phyloP scores from a whole-genome alignment of 768 basidiomycete genomes.

The Pilatotrama ljubarskyi region DNA sequence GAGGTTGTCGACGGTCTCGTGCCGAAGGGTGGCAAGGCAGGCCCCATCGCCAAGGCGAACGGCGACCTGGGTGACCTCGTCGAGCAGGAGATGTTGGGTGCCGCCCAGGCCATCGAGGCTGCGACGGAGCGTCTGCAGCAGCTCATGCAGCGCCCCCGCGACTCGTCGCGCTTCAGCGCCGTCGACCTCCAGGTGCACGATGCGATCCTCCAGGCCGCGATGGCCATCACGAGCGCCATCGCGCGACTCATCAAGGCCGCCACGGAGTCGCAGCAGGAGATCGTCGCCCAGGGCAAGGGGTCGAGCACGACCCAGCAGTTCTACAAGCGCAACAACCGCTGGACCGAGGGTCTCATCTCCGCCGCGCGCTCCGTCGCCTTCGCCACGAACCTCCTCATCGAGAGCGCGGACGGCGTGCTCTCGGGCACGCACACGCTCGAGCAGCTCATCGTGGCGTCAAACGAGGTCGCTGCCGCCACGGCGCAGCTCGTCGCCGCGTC shows the following conservation, averaged over 20 bases:
- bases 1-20: conserved; percentile 84
- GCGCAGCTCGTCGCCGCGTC: conserved; percentile 99
- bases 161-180: conserved; percentile 83
- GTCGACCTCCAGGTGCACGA: conserved; percentile 97
- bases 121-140: conserved; percentile 89
- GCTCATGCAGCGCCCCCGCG: conserved; percentile 89
- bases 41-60: conserved; percentile 70
- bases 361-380: conserved; percentile 98
- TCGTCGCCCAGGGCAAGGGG: conserved; percentile 93
- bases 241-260: conserved; percentile 93
- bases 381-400: conserved; percentile 92
- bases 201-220: conserved; percentile 88
- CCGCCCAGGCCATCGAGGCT: conserved; percentile 89
- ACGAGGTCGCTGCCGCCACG: conserved; percentile 95
- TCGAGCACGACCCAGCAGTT: conserved; percentile 93
- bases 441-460: conserved; percentile 99
- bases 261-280: conserved; percentile 97
- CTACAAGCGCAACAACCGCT: conserved; percentile 99
- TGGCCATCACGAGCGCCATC: conserved; percentile 96
- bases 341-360: conserved; percentile 98
- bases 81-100: conserved; percentile 93
- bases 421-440: conserved; percentile 96
- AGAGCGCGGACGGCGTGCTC: conserved; percentile 96
- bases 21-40: conserved; percentile 77
- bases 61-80: conserved; percentile 96